Conservation (phyloP, 2,329 filamentous ascomycete genomes). For the Monosporascus ibericus region DNA sequence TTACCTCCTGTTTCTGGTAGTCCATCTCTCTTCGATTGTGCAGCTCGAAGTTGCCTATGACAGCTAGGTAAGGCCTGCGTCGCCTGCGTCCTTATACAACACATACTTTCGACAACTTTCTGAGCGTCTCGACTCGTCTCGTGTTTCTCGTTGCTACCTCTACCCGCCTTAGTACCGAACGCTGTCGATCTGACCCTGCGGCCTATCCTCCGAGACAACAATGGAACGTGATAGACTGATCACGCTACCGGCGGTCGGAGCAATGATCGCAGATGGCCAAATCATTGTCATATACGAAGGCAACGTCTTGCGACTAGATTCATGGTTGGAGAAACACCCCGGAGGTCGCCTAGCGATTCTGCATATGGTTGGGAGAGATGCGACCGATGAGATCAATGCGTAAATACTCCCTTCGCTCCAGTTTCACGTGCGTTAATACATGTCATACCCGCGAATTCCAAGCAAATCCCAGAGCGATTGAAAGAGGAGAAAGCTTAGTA, state of each 20-base stretch:
- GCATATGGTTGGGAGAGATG: conserved; percentile 56
- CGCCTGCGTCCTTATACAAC: not conserved
- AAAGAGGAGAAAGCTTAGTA: not conserved
- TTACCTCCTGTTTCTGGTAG: not conserved
- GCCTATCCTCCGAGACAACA: not conserved
- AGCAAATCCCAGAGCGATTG: not conserved
- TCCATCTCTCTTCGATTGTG: not conserved
- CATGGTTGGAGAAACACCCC: conserved; percentile 53
- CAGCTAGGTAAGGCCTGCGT: not conserved
- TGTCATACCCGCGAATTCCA: not conserved
- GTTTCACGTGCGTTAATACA: not conserved
- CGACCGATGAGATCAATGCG: conserved; percentile 54
- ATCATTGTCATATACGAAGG: conserved; percentile 52
- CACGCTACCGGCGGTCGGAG: conserved; percentile 39
- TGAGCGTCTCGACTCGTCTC: not conserved
- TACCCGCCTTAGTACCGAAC: not conserved
- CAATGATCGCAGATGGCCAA: conserved; percentile 47
- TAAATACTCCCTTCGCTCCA: conserved; percentile 26
- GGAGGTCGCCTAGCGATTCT: conserved; percentile 53
- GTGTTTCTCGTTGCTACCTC: not conserved
- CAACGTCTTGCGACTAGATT: conserved; percentile 46
- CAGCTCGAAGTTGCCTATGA: not conserved
- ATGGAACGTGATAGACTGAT: conserved; percentile 35
- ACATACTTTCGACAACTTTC: too few relatives aligned
- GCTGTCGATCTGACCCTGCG: not conserved